Evolutionary conservation across 192 early-diverging fungal genomes (phyloP), one percentile per base, ranked within the genome.

Genomic region (Backusella australiensis): DNA sequence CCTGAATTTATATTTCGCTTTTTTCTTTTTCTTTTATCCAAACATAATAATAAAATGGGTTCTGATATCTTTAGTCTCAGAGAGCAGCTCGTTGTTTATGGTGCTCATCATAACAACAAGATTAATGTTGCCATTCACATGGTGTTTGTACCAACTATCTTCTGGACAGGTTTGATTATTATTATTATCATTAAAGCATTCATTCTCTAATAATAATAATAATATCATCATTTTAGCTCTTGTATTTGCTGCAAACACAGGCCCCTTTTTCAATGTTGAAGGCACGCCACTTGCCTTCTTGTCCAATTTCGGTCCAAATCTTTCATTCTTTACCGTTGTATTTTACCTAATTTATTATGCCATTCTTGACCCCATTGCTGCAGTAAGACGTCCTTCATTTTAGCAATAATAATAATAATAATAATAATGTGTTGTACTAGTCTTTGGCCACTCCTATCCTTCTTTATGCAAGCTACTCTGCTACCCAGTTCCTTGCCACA

Each of bases 71-170:
- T 97, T 78, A 87, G 91, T 81, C 88, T 97, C 76, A 89, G 91
- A 74, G 77, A 89, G 73, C 93, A 98, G 83, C 89, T 96, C 42
- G 77, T 91, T 15, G 85, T 89, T 75, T 96, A 96, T 78, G 95
- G 92, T 70, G 86, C 91, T 76, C 94, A 95, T 86, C 91, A 94
- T 80, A 82, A 90, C 83, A 93, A 94, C 88, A 81, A 81, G 52
- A 82, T 88, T 77, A 97, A 98, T 85, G 84, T 96, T 34, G 75
- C 84, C 23, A 93, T 96, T 75, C 96, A 98, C 83, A 85, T 95
- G 78, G 82, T 95, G 3, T 99, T 93, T 81, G 96, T 99, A 35
- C 97, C 97, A 6, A 89, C 91, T 67, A 95, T 99, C 78, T 84
- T 96, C 44, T 97, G 94, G 93, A 89, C 93, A 36, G 72, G 80